Percentiles rank a stretch among this genome's conserved stretches.
Evolutionary conservation across 768 basidiomycete genomes (phyloP).

Genomic region (Dictyophora rubrovolvata): DNA sequence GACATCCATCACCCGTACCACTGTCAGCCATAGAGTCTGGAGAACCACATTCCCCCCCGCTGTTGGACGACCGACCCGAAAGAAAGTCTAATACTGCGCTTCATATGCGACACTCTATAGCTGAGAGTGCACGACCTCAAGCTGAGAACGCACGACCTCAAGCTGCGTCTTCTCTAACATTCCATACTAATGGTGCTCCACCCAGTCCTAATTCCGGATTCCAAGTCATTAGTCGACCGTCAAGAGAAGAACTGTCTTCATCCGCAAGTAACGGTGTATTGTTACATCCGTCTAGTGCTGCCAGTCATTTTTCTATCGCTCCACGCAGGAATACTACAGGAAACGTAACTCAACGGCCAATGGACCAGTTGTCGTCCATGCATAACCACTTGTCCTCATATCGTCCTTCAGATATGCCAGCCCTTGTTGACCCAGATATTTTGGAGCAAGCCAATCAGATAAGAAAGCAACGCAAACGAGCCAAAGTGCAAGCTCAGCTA

Average conservation of each 20-base stretch:
- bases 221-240: neutral
- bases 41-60: neutral
- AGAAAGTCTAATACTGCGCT: neutral
- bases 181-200: neutral
- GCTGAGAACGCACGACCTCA: neutral
- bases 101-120: neutral
- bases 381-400: constrained; percentile 23
- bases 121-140: neutral
- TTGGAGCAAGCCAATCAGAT: constrained; percentile 85
- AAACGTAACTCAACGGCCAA: constrained; percentile 20
- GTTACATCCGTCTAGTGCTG: constrained; percentile 36
- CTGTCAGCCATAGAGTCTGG: neutral
- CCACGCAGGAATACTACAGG: constrained; percentile 66
- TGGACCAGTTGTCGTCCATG: constrained; percentile 17
- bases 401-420: constrained; percentile 29
- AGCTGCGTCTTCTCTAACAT: neutral
- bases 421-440: constrained; percentile 69
- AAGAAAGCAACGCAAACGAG: constrained; percentile 70
- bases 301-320: constrained; percentile 25
- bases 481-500: constrained; percentile 52
- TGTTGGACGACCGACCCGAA: neutral
- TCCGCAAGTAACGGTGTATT: constrained; percentile 29
- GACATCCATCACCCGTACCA: neutral
- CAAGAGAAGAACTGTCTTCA: neutral
- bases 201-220: neutral